Evolutionary conservation across 2,329 filamentous ascomycete genomes (phyloP), one percentile per base, ranked within the genome.

Genomic region (Coleophoma cylindrospora): DNA sequence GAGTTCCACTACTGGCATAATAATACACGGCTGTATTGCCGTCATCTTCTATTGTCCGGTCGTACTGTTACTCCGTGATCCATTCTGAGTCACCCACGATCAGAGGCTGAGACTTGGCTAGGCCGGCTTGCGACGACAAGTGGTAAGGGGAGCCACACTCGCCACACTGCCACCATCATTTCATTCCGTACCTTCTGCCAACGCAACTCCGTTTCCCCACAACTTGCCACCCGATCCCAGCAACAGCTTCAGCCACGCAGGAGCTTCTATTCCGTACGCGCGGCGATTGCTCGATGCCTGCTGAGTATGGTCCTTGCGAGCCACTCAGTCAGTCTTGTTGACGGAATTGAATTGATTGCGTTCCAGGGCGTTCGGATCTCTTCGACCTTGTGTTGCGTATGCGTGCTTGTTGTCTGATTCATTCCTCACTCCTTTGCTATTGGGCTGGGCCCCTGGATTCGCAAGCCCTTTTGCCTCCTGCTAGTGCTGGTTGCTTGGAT

Each of bases 111-210:
- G 22, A 10, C 12, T 41, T 5, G 22, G 40, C 12, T 36, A 27
- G 40, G 6, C 27, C 4, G n/a, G 45, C 40, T 58, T 58, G 54
- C 55, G 57, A 58, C 57, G 57, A 57, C 52, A 54, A 55, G 37
- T 55, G 33, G 34, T 47, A 50, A 34, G 54, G 53, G 44, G 47
- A 22, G 43, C 15, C 33, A 14, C 36, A 15, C 12, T 22, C 53
- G 50, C 53, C 53, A 56, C 53, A 56, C 19, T 27, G 27, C 27
- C 27, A 27, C 27, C 6, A 10, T 27, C 27, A 27, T 27, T 27
- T 6, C 9, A 27, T 27, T 27, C 27, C 27, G 27, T 27, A 27
- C 27, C 19, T 27, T 27, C 3, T 27, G 27, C 27, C 27, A 27
- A 27, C 27, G 3, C 27, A 27, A 27, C 27, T 27, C 27, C 27